These are phyloP conservation scores for Astraeus odoratus DNA, from an alignment of 768 basidiomycete genomes.

Conservation along the genomic window DNA sequence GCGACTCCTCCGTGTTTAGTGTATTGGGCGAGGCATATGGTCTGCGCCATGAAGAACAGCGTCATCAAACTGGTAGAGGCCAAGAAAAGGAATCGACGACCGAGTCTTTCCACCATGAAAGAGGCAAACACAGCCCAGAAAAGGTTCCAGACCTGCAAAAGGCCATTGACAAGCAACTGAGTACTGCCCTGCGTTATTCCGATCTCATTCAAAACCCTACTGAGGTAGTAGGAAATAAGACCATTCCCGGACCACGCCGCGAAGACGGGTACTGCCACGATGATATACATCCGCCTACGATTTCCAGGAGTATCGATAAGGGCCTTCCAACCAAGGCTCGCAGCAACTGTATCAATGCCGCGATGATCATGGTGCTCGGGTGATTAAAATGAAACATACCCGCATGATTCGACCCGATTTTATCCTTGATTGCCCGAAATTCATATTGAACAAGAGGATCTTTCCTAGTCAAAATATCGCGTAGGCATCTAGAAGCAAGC, in stretches of 20 bases:
- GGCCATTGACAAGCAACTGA: conserved; percentile 79
- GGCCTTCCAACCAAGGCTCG: conserved; percentile 62
- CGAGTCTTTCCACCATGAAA: conserved; percentile 55
- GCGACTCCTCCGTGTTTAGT: conserved; percentile 31
- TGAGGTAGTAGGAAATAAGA: conserved; percentile 79
- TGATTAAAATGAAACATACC: conserved; percentile 12
- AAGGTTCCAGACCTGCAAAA: conserved; percentile 81
- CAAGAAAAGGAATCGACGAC: conserved; percentile 68
- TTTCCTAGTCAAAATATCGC: conserved; percentile 26
- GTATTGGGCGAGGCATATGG: conserved; percentile 56
- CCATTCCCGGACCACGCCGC: conserved; percentile 85
- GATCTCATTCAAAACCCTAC: conserved; percentile 60
- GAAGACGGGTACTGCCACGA: conserved; percentile 75
- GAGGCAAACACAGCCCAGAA: conserved; percentile 52
- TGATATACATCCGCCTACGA: conserved; percentile 68
- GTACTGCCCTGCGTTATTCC: conserved; percentile 55
- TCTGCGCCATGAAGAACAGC: conserved; percentile 62
- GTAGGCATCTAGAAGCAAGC: neutral
- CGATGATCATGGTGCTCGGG: neutral
- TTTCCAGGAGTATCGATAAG: conserved; percentile 65
- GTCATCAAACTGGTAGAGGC: conserved; percentile 52
- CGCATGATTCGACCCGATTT: conserved; percentile 59
- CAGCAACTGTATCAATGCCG: conserved; percentile 30
- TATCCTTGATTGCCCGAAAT: conserved; percentile 75
- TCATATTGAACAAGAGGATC: conserved; percentile 70